These are phyloP conservation scores for Corchorus olitorius DNA, from an alignment of 345 rosid species.

Conservation along the genomic window DNA sequence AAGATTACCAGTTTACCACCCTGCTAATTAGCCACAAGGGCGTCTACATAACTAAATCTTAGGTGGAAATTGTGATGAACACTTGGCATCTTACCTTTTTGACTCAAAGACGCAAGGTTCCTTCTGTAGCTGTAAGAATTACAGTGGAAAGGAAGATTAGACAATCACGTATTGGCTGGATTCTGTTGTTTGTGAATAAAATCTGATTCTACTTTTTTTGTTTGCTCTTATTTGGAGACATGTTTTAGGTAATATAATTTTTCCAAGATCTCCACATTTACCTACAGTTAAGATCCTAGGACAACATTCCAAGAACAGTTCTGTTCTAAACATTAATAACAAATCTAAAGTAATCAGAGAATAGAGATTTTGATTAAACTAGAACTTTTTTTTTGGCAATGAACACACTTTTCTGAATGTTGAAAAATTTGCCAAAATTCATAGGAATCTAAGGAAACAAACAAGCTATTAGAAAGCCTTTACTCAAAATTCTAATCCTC, in stretches of 20 bases:
- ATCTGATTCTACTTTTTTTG: not conserved
- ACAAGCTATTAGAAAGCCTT: slow-evolving; percentile 13
- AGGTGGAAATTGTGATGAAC: not conserved
- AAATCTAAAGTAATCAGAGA: not conserved
- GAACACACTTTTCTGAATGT: not conserved
- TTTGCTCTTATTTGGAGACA: not conserved
- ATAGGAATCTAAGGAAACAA: not conserved
- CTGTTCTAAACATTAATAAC: not conserved
- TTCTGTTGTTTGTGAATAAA: not conserved
- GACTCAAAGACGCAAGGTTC: slow-evolving; percentile 1
- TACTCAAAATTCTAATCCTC: slow-evolving; percentile 25
- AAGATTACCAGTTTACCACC: not conserved
- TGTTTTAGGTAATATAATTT: not conserved
- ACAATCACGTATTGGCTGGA: not conserved
- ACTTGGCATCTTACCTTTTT: not conserved
- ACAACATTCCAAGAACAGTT: not conserved
- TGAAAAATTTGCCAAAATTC: not conserved
- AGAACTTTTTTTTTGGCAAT: not conserved
- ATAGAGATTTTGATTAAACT: not conserved
- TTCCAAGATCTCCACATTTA: no score
- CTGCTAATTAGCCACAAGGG: not conserved
- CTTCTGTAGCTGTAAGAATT: not conserved
- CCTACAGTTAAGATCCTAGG: not conserved
- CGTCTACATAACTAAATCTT: not conserved
- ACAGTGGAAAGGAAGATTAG: not conserved